These are phyloP conservation scores for Areca catechu DNA, from an alignment of 176 grass and related monocot species.

Conservation along the genomic window DNA sequence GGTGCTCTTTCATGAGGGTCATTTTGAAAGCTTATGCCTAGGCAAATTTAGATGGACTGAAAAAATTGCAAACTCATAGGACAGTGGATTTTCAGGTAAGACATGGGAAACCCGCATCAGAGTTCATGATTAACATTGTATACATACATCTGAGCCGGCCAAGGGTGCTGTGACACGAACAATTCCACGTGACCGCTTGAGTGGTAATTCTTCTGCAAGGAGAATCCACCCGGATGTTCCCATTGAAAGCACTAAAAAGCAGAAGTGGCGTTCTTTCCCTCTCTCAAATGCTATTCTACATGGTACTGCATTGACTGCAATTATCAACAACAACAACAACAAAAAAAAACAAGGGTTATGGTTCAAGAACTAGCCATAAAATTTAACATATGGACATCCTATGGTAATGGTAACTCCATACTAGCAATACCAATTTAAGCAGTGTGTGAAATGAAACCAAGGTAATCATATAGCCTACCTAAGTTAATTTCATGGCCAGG, in stretches of 20 bases:
- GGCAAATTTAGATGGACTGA: too few species aligned
- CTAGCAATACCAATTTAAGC: too few species aligned
- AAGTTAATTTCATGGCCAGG: conserved; percentile 74
- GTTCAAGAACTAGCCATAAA: not conserved
- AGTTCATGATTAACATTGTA: conserved; percentile 8
- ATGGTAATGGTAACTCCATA: too few species aligned
- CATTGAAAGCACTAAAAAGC: conserved; percentile 60
- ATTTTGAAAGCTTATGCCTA: too few species aligned
- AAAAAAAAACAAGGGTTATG: not conserved
- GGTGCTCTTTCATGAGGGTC: too few species aligned
- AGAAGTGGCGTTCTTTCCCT: conserved; percentile 89
- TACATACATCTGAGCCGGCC: conserved; percentile 88
- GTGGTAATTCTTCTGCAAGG: conserved; percentile 80
- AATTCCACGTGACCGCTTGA: conserved; percentile 60
- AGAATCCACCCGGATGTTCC: conserved; percentile 86
- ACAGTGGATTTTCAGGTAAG: too few species aligned
- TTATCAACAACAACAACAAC: conserved; percentile 18
- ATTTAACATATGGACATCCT: not conserved
- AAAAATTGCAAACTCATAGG: too few species aligned
- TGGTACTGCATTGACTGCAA: conserved; percentile 58
- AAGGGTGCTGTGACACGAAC: conserved; percentile 75
- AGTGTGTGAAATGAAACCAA: too few species aligned
- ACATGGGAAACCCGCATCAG: not conserved
- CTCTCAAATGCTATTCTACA: conserved; percentile 99
- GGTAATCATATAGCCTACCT: conserved; percentile 30